Conservation (phyloP, 306 rosid genomes). For the Calophaca sinica region DNA sequence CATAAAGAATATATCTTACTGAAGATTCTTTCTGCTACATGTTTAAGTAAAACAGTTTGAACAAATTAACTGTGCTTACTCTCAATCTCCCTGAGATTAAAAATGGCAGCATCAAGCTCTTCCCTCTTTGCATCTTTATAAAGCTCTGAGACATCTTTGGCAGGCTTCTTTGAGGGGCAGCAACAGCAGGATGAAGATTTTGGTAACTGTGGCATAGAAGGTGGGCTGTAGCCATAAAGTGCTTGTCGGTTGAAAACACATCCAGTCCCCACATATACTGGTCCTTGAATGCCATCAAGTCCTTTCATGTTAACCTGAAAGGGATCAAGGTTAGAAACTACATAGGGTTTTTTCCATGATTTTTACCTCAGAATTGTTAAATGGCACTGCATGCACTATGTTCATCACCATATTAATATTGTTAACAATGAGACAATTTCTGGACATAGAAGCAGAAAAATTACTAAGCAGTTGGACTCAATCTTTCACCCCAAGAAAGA, state of each 20-base stretch:
- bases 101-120: conserved; percentile 97
- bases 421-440: conserved; percentile 15
- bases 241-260: conserved; percentile 95
- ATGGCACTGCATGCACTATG: not conserved
- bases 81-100: conserved; percentile 89
- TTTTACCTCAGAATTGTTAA: too few species aligned
- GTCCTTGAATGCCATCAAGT: conserved; percentile 98
- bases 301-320: conserved; percentile 99
- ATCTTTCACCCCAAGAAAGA: too few species aligned
- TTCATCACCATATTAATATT: conserved; percentile 5
- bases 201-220: conserved; percentile 79
- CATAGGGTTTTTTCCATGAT: too few species aligned
- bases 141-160: conserved; percentile 76
- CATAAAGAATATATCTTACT: conserved; percentile 32
- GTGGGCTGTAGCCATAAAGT: conserved; percentile 95
- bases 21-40: conserved; percentile 36
- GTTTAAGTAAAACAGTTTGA: conserved; percentile 25
- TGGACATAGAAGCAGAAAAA: not conserved
- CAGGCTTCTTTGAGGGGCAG: conserved; percentile 80
- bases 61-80: conserved; percentile 58
- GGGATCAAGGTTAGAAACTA: conserved; percentile 37
- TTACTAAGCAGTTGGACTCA: not conserved
- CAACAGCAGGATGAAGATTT: conserved; percentile 85
- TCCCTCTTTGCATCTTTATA: conserved; percentile 85
- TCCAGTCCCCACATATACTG: conserved; percentile 97